Conservation (phyloP, 2,329 filamentous ascomycete genomes). For the Fusarium anguioides region DNA sequence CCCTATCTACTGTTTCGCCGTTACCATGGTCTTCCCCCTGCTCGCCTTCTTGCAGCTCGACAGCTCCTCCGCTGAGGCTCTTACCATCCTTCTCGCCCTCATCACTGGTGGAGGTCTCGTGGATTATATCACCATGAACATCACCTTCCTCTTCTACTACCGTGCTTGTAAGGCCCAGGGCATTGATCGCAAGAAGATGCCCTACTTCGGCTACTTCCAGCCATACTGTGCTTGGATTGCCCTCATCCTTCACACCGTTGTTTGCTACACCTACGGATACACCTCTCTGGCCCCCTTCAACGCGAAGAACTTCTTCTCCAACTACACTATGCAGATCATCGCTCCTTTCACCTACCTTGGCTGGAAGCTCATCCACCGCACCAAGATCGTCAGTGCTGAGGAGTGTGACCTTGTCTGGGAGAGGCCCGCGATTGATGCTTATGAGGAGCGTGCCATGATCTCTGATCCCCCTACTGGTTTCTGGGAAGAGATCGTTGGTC, state of each 20-base stretch:
- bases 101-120: slow-evolving; percentile 61
- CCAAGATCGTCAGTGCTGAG: slow-evolving; percentile 59
- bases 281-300: slow-evolving; percentile 63
- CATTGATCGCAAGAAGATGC: slow-evolving; percentile 55
- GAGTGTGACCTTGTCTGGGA: slow-evolving; percentile 68
- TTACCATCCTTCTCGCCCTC: slow-evolving; percentile 59
- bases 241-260: slow-evolving; percentile 23
- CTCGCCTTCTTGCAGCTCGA: slow-evolving; percentile 59
- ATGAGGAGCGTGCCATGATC: slow-evolving; percentile 54
- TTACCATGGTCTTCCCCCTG: slow-evolving; percentile 61
- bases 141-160: slow-evolving; percentile 69
- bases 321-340: slow-evolving; percentile 63
- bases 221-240: slow-evolving; percentile 37
- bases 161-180: slow-evolving; percentile 62
- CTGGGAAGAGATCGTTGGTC: slow-evolving; percentile 34
- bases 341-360: slow-evolving; percentile 59
- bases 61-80: slow-evolving; percentile 53
- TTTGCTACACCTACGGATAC: slow-evolving; percentile 62
- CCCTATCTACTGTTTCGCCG: slow-evolving; percentile 61
- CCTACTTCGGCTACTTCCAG: slow-evolving; percentile 59
- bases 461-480: slow-evolving; percentile 56
- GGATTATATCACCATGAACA: slow-evolving; percentile 64
- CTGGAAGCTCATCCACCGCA: slow-evolving; percentile 70
- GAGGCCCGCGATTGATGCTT: slow-evolving; percentile 62
- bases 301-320: slow-evolving; percentile 55